phyloP scores from a whole-genome alignment of 2,329 filamentous ascomycete genomes.

The Orbilia oligospora region DNA sequence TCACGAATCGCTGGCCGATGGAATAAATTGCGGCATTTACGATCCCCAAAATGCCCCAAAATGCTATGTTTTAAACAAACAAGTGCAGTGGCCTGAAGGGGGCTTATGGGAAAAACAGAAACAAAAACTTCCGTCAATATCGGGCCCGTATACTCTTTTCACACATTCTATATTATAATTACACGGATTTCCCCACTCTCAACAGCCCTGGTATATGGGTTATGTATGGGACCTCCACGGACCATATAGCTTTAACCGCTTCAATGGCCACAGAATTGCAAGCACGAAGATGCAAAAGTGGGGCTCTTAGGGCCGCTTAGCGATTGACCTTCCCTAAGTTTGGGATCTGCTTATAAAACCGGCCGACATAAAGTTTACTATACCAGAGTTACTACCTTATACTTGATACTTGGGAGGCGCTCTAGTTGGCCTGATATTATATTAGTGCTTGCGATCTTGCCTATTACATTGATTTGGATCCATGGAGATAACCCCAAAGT shows the following conservation, averaged over 20 bases:
- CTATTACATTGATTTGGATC: background rate
- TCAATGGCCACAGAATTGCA: slow-evolving; percentile 18
- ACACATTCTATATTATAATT: slow-evolving; percentile 22
- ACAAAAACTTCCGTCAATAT: slow-evolving; percentile 56
- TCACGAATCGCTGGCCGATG: slow-evolving; percentile 49
- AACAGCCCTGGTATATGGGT: background rate
- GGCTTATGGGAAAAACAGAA: slow-evolving; percentile 24
- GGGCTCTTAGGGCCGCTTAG: slow-evolving; percentile 55
- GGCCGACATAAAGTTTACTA: slow-evolving; percentile 27
- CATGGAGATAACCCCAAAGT: background rate
- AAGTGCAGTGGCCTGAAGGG: slow-evolving; percentile 26
- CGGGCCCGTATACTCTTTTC: slow-evolving; percentile 40
- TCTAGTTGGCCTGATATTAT: slow-evolving; percentile 40
- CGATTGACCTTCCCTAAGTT: slow-evolving; percentile 59
- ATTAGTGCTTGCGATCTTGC: background rate
- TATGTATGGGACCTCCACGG: background rate
- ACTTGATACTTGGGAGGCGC: slow-evolving; percentile 6
- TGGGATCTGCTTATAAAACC: slow-evolving; percentile 57
- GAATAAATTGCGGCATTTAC: slow-evolving; percentile 59
- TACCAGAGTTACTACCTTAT: background rate
- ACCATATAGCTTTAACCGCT: slow-evolving; percentile 44
- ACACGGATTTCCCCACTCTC: slow-evolving; percentile 19
- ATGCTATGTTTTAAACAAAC: slow-evolving; percentile 10
- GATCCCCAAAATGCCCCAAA: background rate
- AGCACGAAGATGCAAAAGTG: slow-evolving; percentile 28